These are phyloP conservation scores for Styphnolobium japonicum DNA, from an alignment of 306 rosid genomes.

Conservation along the genomic window DNA sequence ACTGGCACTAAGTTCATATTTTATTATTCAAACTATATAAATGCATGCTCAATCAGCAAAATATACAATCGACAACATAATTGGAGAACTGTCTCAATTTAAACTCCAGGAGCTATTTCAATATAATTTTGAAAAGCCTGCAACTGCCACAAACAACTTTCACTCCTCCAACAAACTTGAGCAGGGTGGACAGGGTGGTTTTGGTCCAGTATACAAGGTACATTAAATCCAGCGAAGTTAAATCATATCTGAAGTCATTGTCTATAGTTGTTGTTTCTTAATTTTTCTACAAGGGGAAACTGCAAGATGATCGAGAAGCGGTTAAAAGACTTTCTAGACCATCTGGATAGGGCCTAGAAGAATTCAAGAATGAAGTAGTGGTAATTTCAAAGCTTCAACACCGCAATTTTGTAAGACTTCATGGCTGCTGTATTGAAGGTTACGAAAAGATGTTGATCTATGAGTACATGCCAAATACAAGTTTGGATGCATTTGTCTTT, in stretches of 20 bases:
- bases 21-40: too few relatives aligned
- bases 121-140: constrained; percentile 27
- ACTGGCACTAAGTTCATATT: background rate
- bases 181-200: constrained; percentile 30
- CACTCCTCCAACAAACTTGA: constrained; percentile 27
- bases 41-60: background rate
- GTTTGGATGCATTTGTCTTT: constrained; percentile 22
- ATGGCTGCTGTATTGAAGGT: constrained; percentile 26
- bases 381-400: constrained; percentile 37
- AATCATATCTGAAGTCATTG: background rate
- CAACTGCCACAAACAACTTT: constrained; percentile 34
- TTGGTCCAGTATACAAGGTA: constrained; percentile 37
- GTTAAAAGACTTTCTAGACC: constrained; percentile 37
- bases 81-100: background rate
- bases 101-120: constrained; percentile 2
- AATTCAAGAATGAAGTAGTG: constrained; percentile 33
- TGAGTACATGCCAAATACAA: constrained; percentile 25
- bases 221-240: background rate
- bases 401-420: constrained; percentile 33
- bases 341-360: constrained; percentile 32
- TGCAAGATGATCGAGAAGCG: constrained; percentile 27
- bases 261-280: background rate
- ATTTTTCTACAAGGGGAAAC: constrained; percentile 9
- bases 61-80: background rate
- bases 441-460: constrained; percentile 14